Base-by-base conservation (phyloP, 768 basidiomycete species). In the Lenzites betulinus region DNA sequence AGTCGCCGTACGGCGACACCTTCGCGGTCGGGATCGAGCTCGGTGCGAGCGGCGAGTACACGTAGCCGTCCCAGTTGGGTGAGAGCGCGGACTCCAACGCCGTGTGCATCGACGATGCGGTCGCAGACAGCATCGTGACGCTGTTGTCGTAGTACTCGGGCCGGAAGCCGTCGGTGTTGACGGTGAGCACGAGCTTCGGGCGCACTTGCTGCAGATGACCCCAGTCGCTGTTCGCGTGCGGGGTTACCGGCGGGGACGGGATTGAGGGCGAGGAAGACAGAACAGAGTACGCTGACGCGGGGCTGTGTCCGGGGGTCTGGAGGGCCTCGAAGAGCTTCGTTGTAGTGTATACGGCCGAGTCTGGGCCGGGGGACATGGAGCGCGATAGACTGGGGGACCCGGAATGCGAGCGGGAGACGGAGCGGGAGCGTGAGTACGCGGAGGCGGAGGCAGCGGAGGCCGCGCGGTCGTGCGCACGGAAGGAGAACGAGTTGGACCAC, bases 21-120 rank as follows among this genome's bases (percentile, higher is more conserved):
- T 69, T 67, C 52, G 64, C 67, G 28, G 67, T 63, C 50, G 59
- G 53, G 54, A 67, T 66, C 20, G 64, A 58, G 23, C 60, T 65
- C 28, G 69, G 54, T 33, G 48, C 62, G 46, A 65, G 65, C 15
- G 66, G 60, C 23, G 64, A 65, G 59, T 66, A 68, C 43, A 66
- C 51, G 56, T 82, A 81, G 35, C 59, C 69, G 25, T 65, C 62
- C 52, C 61, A 60, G 46, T 57, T 64, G 11, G 65, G 65, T 71
- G 89, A 88, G 51, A 89, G 82, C 35, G 88, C 89, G 20, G 66
- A 66, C 72, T 90, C 89, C 49, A 89, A 83, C 39, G 89, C 89
- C 20, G 89, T 90, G 59, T 87, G 88, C 88, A 90, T 89, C 64
- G 79, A 78, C 26, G 87, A 87, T 33, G 86, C 85, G 18, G 77